Evolutionary conservation across 2,329 filamentous ascomycete genomes (phyloP).

Genomic region (Botryotinia narcissicola): DNA sequence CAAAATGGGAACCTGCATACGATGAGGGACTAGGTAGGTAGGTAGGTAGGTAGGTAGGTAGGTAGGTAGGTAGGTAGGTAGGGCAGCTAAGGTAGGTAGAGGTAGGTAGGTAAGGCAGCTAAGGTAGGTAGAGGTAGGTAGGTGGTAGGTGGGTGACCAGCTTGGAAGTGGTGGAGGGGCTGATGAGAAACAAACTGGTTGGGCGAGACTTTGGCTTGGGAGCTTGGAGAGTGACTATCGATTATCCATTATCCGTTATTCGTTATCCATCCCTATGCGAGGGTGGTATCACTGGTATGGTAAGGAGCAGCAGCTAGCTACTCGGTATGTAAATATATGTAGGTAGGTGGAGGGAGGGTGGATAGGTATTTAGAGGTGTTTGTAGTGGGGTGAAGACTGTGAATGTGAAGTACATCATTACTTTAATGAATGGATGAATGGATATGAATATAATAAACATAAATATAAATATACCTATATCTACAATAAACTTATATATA

Average conservation of each 20-base stretch:
- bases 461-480: no score
- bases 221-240: not conserved
- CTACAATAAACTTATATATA: no score
- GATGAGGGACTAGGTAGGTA: not conserved
- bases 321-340: not conserved
- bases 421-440: no score
- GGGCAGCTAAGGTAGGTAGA: not conserved
- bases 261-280: no score
- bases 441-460: no score
- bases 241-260: no score
- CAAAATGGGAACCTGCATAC: not conserved
- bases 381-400: not conserved
- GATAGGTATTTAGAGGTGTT: no score
- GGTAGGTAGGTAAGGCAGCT: not conserved
- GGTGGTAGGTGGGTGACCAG: not conserved
- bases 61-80: no score
- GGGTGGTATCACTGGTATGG: no score
- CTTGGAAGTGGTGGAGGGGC: not conserved
- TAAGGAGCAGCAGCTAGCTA: no score
- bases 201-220: not conserved
- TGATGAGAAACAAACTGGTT: not conserved
- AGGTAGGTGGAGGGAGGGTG: no score
- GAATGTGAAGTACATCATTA: no score
- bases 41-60: not conserved
- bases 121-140: not conserved